phyloP scores from a whole-genome alignment of 352 stramenopile species.

The Phytophthora pistaciae region DNA sequence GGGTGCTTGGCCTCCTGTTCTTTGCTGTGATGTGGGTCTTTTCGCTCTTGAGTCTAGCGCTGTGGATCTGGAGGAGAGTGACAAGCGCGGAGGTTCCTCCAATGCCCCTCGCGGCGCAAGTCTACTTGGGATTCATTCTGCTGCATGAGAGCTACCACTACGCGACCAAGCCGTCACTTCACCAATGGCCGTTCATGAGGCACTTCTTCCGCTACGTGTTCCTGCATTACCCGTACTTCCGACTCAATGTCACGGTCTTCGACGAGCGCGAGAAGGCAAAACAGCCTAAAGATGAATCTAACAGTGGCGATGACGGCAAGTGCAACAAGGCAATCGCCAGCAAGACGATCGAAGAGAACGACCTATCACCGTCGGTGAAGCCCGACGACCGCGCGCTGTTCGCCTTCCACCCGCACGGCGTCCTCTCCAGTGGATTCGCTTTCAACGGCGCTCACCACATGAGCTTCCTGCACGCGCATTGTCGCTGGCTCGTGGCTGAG shows the following conservation, averaged over 20 bases:
- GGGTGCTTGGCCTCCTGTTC: conserved; percentile 38
- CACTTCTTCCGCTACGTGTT: conserved; percentile 45
- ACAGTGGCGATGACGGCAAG: background rate
- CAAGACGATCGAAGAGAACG: conserved; percentile 21
- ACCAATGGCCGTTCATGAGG: conserved; percentile 57
- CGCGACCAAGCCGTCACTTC: conserved; percentile 24
- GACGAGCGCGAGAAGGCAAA: conserved; percentile 33
- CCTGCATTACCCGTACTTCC: conserved; percentile 62
- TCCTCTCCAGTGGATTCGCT: conserved; percentile 57
- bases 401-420: conserved; percentile 73
- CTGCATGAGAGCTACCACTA: conserved; percentile 57
- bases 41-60: conserved; percentile 19
- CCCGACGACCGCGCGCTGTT: conserved; percentile 28
- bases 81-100: background rate
- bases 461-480: conserved; percentile 52
- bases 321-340: background rate
- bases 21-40: conserved; percentile 29
- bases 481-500: conserved; percentile 73
- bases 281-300: conserved; percentile 2
- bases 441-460: conserved; percentile 63
- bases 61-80: conserved; percentile 12
- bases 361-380: conserved; percentile 13
- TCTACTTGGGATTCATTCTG: conserved; percentile 44
- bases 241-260: conserved; percentile 50
- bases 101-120: conserved; percentile 12